Evolutionary conservation across 2,329 filamentous ascomycete species (phyloP).

Genomic region (Thielaviopsis ethacetica): DNA sequence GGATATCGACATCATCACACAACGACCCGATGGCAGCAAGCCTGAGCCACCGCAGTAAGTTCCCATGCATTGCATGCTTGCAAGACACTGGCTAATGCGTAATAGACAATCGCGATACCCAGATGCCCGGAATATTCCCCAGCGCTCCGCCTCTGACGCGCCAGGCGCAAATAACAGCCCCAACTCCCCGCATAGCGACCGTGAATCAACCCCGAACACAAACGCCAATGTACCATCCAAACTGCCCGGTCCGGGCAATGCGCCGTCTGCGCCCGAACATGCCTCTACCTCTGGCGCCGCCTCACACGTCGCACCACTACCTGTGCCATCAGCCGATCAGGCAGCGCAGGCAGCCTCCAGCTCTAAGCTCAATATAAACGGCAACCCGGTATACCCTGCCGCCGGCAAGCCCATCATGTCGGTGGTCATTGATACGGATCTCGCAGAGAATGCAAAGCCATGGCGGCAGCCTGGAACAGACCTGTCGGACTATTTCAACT

Average conservation of each 20-base stretch:
- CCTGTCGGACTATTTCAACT: slow-evolving; percentile 96
- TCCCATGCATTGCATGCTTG: background rate
- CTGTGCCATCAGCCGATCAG: slow-evolving; percentile 25
- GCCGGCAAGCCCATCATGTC: slow-evolving; percentile 70
- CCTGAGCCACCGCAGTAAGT: slow-evolving; percentile 41
- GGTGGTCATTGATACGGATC: slow-evolving; percentile 55
- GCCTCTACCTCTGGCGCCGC: background rate
- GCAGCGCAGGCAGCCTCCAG: slow-evolving; percentile 53
- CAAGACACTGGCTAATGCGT: background rate
- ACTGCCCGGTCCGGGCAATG: slow-evolving; percentile 16
- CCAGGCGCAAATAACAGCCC: slow-evolving; percentile 27
- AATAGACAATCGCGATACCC: slow-evolving; percentile 43
- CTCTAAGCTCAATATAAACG: slow-evolving; percentile 73
- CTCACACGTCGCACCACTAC: slow-evolving; percentile 11
- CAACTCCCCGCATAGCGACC: slow-evolving; percentile 18
- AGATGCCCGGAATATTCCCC: slow-evolving; percentile 49
- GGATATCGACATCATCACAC: slow-evolving; percentile 54
- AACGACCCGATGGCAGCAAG: slow-evolving; percentile 47
- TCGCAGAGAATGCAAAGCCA: slow-evolving; percentile 72
- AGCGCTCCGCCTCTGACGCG: slow-evolving; percentile 39
- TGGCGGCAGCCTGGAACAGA: slow-evolving; percentile 93
- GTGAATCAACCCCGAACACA: slow-evolving; percentile 3
- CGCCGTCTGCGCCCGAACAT: slow-evolving; percentile 17
- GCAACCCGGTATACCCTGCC: slow-evolving; percentile 59
- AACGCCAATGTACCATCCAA: slow-evolving; percentile 27